phyloP scores from a whole-genome alignment of 768 basidiomycete species.

The Tubosaeta brunneosetosa region DNA sequence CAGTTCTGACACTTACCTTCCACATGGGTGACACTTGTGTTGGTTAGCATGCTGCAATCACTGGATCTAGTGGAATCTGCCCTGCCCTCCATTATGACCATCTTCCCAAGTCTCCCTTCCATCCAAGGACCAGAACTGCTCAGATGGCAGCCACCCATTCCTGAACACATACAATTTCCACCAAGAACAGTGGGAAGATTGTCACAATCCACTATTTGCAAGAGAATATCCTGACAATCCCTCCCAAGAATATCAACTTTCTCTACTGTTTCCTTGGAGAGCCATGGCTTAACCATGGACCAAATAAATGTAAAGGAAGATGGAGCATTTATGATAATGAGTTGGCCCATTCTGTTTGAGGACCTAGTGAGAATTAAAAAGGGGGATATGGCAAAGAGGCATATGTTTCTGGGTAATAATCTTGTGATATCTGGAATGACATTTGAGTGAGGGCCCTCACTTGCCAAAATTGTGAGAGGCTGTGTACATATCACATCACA shows the following conservation, averaged over 20 bases:
- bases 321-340: conserved; percentile 69
- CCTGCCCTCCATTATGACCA: conserved; percentile 2
- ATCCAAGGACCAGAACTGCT: conserved; percentile 71
- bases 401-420: conserved; percentile 75
- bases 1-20: conserved; percentile 4
- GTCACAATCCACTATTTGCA: conserved; percentile 58
- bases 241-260: conserved; percentile 65
- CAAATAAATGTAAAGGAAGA: conserved; percentile 70
- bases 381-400: conserved; percentile 13
- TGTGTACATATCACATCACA: conserved; percentile 20
- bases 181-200: conserved; percentile 58
- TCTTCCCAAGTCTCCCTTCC: conserved; percentile 42
- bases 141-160: conserved; percentile 52
- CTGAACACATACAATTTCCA: conserved; percentile 59
- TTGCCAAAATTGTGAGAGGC: conserved; percentile 70
- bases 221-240: conserved; percentile 52
- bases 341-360: conserved; percentile 58
- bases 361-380: not conserved
- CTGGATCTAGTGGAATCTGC: not conserved
- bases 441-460: conserved; percentile 58
- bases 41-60: conserved; percentile 1
- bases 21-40: not conserved
- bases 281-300: conserved; percentile 64
- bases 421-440: conserved; percentile 72
- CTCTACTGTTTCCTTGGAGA: conserved; percentile 64